Evolutionary conservation across 495 filamentous ascomycete genomes (phyloP).

Genomic region (Letharia lupina): DNA sequence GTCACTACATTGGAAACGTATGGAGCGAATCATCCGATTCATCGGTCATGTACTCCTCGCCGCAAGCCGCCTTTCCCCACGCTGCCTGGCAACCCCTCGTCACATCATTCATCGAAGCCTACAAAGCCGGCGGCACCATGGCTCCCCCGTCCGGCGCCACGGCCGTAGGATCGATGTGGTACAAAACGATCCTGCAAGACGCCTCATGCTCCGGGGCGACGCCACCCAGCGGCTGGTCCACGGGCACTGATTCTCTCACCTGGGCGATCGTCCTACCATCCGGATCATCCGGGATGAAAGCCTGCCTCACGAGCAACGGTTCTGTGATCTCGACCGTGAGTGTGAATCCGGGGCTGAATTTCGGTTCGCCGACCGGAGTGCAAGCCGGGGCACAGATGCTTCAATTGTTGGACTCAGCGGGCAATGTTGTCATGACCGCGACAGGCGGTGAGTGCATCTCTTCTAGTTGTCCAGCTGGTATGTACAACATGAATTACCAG

Average conservation of each 20-base stretch:
- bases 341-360: slow-evolving; percentile 17
- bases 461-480: slow-evolving; percentile 5
- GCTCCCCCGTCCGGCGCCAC: background rate
- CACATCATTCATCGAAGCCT: slow-evolving; percentile 32
- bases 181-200: slow-evolving; percentile 19
- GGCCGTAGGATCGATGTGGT: slow-evolving; percentile 22
- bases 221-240: slow-evolving; percentile 1
- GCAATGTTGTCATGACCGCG: slow-evolving; percentile 13
- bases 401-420: slow-evolving; percentile 16
- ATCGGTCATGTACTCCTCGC: slow-evolving; percentile 28
- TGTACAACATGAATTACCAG: slow-evolving; percentile 26
- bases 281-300: slow-evolving; percentile 9
- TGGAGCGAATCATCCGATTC: slow-evolving; percentile 27
- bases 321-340: slow-evolving; percentile 4
- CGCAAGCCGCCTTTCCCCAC: slow-evolving; percentile 26
- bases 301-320: slow-evolving; percentile 15
- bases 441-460: slow-evolving; percentile 13
- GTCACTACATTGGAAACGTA: slow-evolving; percentile 40
- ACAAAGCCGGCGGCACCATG: slow-evolving; percentile 28
- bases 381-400: slow-evolving; percentile 18
- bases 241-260: slow-evolving; percentile 20
- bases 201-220: slow-evolving; percentile 11
- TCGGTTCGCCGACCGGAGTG: slow-evolving; percentile 8
- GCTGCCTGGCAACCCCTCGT: slow-evolving; percentile 31
- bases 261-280: slow-evolving; percentile 20